Conservation (phyloP, 352 stramenopile genomes). For the Pythium dissotocum region DNA sequence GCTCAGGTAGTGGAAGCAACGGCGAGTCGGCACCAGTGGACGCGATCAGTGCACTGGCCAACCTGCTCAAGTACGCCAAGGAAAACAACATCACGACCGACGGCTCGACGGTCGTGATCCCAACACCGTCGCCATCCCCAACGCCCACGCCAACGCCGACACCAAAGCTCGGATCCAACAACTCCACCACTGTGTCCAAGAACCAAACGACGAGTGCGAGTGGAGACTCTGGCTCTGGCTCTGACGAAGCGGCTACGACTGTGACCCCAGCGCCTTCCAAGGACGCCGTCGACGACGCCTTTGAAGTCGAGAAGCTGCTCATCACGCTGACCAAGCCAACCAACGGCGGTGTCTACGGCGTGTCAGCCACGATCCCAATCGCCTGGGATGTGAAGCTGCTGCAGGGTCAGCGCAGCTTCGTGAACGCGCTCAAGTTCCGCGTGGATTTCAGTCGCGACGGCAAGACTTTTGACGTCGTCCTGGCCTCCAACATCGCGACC, state of each 20-base stretch:
- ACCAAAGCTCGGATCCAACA: conserved; percentile 3
- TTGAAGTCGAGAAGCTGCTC: conserved; percentile 16
- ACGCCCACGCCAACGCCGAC: background rate
- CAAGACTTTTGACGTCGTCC: conserved; percentile 27
- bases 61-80: conserved; percentile 21
- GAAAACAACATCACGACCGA: conserved; percentile 20
- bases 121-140: conserved; percentile 1
- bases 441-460: conserved; percentile 57
- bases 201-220: background rate
- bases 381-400: conserved; percentile 47
- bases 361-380: conserved; percentile 43
- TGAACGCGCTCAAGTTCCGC: conserved; percentile 23
- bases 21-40: conserved; percentile 16
- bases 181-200: background rate
- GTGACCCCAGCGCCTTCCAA: conserved; percentile 1
- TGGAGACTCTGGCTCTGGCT: conserved; percentile 2
- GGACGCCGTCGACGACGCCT: background rate
- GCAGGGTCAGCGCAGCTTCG: conserved; percentile 20
- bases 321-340: conserved; percentile 42
- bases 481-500: conserved; percentile 18
- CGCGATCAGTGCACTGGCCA: conserved; percentile 23
- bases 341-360: conserved; percentile 43
- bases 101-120: conserved; percentile 5
- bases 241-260: background rate
- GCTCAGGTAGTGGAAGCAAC: conserved; percentile 8